Percentiles rank a stretch among this genome's conserved stretches.
Evolutionary conservation across 805 yeast genomes (phyloP).

Genomic region (Lipomyces lipofer): DNA sequence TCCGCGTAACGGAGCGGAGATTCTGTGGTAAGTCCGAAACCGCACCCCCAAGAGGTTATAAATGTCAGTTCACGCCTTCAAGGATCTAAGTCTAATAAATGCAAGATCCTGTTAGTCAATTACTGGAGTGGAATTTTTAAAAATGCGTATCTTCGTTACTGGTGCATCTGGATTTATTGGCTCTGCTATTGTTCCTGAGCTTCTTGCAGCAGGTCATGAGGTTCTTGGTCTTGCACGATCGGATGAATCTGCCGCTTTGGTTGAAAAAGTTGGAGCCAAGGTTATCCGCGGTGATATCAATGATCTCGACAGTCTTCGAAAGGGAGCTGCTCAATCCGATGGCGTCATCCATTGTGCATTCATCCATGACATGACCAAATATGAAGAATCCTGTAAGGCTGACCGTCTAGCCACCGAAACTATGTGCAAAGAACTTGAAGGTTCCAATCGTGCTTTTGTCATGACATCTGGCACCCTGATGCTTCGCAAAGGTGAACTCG

Average conservation of each 20-base stretch:
- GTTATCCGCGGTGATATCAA: constrained; percentile 39
- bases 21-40: not conserved
- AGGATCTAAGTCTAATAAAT: not conserved
- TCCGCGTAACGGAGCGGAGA: not conserved
- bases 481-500: constrained; percentile 19
- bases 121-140: not conserved
- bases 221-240: constrained; percentile 14
- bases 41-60: not conserved
- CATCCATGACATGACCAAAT: constrained; percentile 39
- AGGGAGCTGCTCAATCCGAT: constrained; percentile 40
- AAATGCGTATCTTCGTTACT: constrained; percentile 14
- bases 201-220: constrained; percentile 11
- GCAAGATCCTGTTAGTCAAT: not conserved
- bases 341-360: constrained; percentile 45
- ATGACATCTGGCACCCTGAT: constrained; percentile 35
- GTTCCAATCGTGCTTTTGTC: constrained; percentile 39
- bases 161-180: constrained; percentile 15
- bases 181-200: constrained; percentile 11
- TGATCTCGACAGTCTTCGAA: constrained; percentile 37
- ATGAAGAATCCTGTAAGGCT: constrained; percentile 25
- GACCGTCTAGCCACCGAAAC: constrained; percentile 38
- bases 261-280: constrained; percentile 33
- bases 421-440: constrained; percentile 38
- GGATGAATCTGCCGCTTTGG: constrained; percentile 6
- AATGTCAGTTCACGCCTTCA: not conserved